Conservation (phyloP, 306 rosid species). For the Urtica urens region DNA sequence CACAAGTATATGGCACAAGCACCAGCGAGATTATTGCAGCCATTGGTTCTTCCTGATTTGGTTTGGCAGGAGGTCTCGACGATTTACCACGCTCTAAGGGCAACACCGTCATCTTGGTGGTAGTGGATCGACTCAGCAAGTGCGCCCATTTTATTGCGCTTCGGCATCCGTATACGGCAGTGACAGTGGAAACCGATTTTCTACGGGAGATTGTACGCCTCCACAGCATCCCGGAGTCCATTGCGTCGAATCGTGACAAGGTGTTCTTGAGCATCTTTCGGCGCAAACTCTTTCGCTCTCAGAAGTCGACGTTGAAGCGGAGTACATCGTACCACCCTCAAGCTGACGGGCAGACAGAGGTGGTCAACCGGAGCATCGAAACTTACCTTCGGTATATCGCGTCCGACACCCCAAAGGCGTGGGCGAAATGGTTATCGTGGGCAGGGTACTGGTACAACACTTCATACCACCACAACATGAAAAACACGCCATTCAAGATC, state of each 20-base stretch:
- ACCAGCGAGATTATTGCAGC: background rate
- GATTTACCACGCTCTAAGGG: background rate
- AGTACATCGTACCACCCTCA: background rate
- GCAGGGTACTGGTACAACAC: background rate
- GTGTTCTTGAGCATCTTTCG: conserved; percentile 27
- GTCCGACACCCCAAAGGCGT: background rate
- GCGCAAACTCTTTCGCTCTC: conserved; percentile 21
- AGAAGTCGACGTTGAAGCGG: background rate
- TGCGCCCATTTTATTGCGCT: background rate
- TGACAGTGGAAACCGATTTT: background rate
- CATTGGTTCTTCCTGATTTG: background rate
- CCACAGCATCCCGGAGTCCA: conserved; percentile 22
- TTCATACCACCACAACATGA: background rate
- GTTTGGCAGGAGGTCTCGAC: background rate
- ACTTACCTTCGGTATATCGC: background rate
- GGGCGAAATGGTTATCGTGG: background rate
- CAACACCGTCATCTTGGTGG: background rate
- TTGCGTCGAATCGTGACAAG: conserved; percentile 18
- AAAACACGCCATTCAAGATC: background rate
- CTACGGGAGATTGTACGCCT: background rate
- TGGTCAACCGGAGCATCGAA: background rate
- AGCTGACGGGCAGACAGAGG: background rate
- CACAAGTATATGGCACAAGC: background rate
- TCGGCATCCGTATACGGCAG: background rate
- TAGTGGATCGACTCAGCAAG: background rate